Evolutionary conservation across 108 stramenopile species (phyloP).

Genomic region (Fragilaria crotonensis): DNA sequence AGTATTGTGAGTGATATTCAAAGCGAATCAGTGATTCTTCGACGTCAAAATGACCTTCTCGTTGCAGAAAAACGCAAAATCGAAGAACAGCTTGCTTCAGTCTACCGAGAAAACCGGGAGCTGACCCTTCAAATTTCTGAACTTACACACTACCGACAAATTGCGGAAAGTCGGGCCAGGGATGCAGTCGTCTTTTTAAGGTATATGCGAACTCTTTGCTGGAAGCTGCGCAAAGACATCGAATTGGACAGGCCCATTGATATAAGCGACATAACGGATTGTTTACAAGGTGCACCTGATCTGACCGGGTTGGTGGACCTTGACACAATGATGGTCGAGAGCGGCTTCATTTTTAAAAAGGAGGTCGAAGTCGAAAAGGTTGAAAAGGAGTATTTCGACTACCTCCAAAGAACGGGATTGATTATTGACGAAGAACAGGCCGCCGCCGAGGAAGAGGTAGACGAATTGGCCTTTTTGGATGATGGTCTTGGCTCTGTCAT

Average conservation of each 20-base stretch:
- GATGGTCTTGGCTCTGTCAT: slow-evolving; percentile 8
- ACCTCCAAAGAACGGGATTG: background rate
- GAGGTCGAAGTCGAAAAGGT: slow-evolving; percentile 2
- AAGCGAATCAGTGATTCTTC: slow-evolving; percentile 11
- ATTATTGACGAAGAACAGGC: slow-evolving; percentile 12
- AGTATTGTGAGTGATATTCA: slow-evolving; percentile 15
- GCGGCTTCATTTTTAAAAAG: slow-evolving; percentile 2
- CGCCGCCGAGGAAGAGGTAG: slow-evolving; percentile 9
- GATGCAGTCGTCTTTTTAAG: slow-evolving; percentile 7
- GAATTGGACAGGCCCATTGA: slow-evolving; percentile 3
- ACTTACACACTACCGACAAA: slow-evolving; percentile 3
- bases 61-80: slow-evolving; percentile 11
- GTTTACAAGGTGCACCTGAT: slow-evolving; percentile 8
- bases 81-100: slow-evolving; percentile 3
- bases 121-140: slow-evolving; percentile 5
- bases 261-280: slow-evolving; percentile 5
- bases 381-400: slow-evolving; percentile 6
- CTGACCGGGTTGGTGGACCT: slow-evolving; percentile 10
- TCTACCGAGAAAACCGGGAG: background rate
- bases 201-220: slow-evolving; percentile 10
- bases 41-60: slow-evolving; percentile 18
- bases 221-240: slow-evolving; percentile 11
- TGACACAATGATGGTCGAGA: slow-evolving; percentile 10
- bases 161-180: slow-evolving; percentile 8
- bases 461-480: slow-evolving; percentile 4